Percentiles rank a stretch among this genome's conserved stretches.
Conservation (phyloP, 257 asterid species). For the Solanum habrochaites region DNA sequence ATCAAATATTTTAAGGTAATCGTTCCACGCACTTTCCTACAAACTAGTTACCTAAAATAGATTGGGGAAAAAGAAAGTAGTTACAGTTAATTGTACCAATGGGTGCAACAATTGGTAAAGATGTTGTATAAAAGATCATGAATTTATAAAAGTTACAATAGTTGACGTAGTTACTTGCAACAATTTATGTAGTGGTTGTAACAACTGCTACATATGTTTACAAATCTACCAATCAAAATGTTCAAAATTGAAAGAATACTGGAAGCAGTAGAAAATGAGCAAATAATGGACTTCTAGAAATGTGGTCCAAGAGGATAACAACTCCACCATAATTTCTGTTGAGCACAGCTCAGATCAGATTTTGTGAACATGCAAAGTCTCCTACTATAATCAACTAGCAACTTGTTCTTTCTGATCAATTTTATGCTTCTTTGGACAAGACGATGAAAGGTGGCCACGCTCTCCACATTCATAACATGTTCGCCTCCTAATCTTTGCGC, state of each 20-base stretch:
- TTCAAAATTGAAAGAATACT: background rate
- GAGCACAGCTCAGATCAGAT: background rate
- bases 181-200: background rate
- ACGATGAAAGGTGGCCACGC: constrained; percentile 67
- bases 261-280: background rate
- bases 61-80: background rate
- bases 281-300: background rate
- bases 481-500: constrained; percentile 71
- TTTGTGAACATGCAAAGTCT: background rate
- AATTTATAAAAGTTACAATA: background rate
- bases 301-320: background rate
- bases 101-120: background rate
- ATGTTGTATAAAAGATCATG: background rate
- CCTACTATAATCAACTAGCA: constrained; percentile 8
- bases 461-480: constrained; percentile 87
- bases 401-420: constrained; percentile 22
- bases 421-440: constrained; percentile 56
- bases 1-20: too few relatives aligned
- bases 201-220: background rate
- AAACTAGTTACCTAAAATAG: background rate
- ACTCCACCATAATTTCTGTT: background rate
- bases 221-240: background rate
- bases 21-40: background rate
- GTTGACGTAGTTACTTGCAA: background rate
- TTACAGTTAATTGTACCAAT: background rate